Base-by-base conservation (phyloP, 2,329 filamentous ascomycete species). In the Metarhizium humberi region DNA sequence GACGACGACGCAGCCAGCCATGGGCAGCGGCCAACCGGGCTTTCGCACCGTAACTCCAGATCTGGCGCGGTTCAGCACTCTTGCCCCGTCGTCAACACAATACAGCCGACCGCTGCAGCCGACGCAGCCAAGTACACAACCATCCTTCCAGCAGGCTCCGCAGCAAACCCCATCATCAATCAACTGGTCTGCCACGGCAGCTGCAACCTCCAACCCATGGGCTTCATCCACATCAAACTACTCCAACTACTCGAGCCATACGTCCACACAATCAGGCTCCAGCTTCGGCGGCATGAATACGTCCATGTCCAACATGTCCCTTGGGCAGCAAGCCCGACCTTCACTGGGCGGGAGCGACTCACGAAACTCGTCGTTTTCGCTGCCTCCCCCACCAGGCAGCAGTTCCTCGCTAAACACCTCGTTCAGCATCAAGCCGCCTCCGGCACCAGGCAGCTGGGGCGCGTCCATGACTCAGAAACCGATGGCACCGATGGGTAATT, bases 31-130 rank as follows among this genome's bases (percentile, higher is more conserved):
- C 20, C 69, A 72, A 49, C 63, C 66, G 11, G 61, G 73, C 18
- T 84, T 78, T 66, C 71, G 82, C 50, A 82, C 80, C 0, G 78
- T 84, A 32, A 83, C 80, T 1, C 81, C 82, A 0, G 82, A 85
- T 57, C 71, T 86, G 0, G 72, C 70, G 18, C 71, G 74, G 16
- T 82, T 85, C 59, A 75, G 78, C 50, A 64, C 79, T 18, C 73
- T 86, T 58, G 76, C 77, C 1, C 83, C 83, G 0, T 77, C 79
- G 3, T 73, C 78, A 14, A 86, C 83, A 1, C 83, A 87, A 66
- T 86, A 78, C 64, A 85, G 82, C 2, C 76, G 85, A 57, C 82
- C 83, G 0, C 67, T 84, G 34, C 79, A 79, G 54, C 78, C 79
- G 1, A 67, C 67, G 20, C 63, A 61, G 38, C 50, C 64, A 25